Evolutionary conservation across 352 stramenopile genomes (phyloP), one percentile per base, ranked within the genome.

Genomic region (Globisporangium lucens): DNA sequence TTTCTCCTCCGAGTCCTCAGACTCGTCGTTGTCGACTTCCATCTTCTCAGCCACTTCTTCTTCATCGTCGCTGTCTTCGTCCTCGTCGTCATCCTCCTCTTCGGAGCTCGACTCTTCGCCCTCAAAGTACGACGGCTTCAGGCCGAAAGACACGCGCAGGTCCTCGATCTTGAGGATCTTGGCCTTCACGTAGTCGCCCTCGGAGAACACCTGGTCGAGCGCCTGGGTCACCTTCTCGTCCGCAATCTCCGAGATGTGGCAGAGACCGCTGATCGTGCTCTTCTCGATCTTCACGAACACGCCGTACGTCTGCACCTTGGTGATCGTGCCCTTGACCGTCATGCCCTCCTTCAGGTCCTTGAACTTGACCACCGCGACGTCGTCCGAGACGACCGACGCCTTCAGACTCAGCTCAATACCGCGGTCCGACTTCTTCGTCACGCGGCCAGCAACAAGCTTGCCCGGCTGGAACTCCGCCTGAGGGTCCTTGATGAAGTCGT

Each of bases 121-220:
- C 20, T 92, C 90, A 73, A 99, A 99, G 75, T 98, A 98, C 72
- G 96, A 98, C 5, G 94, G 92, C 80, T 99, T 99, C 43, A 99
- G 85, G 49, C 96, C 97, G 36, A 99, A 97, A 33, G 90, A 97
- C 35, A 99, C 80, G 46, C 91, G 89, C 41, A 90, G 87, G 47
- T 90, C 75, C 59, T 98, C 92, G 53, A 98, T 90, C 78, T 98
- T 98, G 24, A 99, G 72, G 41, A 99, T 90, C 66, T 98, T 94
- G n/a, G 97, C 88, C 84, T 98, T 98, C 27, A 98, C 95, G 67
- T 98, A 96, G 80, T 99, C 97, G 52, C 96, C 96, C 57, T 95
- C 90, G 52, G 91, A 87, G 73, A 99, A 99, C 36, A 99, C 80
- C 70, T 94, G 84, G 65, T 91, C 87, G 53, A 99, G 77, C 69